Evolutionary conservation across 257 asterid genomes (phyloP).

Genomic region (Solanum lycopersicoides): DNA sequence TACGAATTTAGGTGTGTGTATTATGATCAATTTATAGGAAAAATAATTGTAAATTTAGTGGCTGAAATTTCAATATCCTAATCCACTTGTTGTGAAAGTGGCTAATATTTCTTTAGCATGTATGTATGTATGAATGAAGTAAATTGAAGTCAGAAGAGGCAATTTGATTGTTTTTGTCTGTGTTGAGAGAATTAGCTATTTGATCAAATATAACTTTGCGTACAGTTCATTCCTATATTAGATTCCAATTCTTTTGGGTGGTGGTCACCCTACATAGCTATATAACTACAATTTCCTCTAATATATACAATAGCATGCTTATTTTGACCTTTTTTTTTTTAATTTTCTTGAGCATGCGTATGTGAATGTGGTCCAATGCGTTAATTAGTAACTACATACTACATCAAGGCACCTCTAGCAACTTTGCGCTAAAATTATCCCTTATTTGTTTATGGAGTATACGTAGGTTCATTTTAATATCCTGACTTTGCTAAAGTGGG

Average conservation of each 20-base stretch:
- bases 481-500: background rate
- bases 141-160: background rate
- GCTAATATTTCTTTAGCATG: background rate
- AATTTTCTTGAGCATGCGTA: constrained; percentile 1
- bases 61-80: background rate
- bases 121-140: background rate
- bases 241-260: constrained; percentile 17
- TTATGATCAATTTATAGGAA: constrained; percentile 18
- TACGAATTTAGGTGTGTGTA: background rate
- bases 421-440: background rate
- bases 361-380: background rate
- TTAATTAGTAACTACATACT: background rate
- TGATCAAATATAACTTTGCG: background rate
- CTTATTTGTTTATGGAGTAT: background rate
- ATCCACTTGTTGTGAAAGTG: background rate
- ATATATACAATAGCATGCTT: constrained; percentile 13
- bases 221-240: background rate
- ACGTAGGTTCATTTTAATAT: background rate
- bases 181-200: background rate
- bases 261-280: constrained; percentile 15
- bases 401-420: background rate
- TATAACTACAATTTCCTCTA: background rate
- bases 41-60: background rate
- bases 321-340: constrained; percentile 1
- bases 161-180: background rate